Percentiles rank a stretch among this genome's conserved stretches.
Evolutionary conservation across 2,329 filamentous ascomycete species (phyloP).

Genomic region (Colletotrichum orbiculare): DNA sequence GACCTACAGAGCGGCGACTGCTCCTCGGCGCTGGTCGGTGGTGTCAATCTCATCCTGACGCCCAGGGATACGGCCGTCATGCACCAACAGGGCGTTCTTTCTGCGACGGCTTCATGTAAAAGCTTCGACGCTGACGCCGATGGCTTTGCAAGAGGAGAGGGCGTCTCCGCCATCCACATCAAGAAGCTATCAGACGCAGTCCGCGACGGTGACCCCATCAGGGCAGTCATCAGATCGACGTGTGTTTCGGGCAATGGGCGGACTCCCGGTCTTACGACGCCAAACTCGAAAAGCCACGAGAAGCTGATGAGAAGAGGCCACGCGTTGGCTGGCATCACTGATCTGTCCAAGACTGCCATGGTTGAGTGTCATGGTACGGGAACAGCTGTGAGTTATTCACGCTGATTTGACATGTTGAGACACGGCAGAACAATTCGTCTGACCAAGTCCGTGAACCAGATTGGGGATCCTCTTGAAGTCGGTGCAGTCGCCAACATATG

Average conservation of each 20-base stretch:
- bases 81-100: slow-evolving; percentile 50
- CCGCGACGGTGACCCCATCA: slow-evolving; percentile 56
- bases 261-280: slow-evolving; percentile 52
- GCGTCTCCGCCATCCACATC: slow-evolving; percentile 54
- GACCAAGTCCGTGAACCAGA: slow-evolving; percentile 30
- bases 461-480: slow-evolving; percentile 61
- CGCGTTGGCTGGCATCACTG: slow-evolving; percentile 40
- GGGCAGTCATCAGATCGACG: slow-evolving; percentile 51
- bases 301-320: slow-evolving; percentile 52
- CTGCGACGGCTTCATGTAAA: slow-evolving; percentile 45
- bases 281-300: slow-evolving; percentile 48
- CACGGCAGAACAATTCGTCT: not conserved
- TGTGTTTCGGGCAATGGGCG: slow-evolving; percentile 55
- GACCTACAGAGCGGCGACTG: slow-evolving; percentile 43
- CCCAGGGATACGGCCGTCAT: slow-evolving; percentile 45
- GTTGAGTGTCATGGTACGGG: slow-evolving; percentile 55
- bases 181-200: slow-evolving; percentile 60
- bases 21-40: slow-evolving; percentile 48
- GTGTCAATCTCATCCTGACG: slow-evolving; percentile 49
- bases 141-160: slow-evolving; percentile 64
- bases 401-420: not conserved
- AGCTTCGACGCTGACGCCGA: slow-evolving; percentile 57
- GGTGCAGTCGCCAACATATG: slow-evolving; percentile 47
- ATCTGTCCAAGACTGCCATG: slow-evolving; percentile 44
- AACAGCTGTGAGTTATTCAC: slow-evolving; percentile 48